Percentiles rank a stretch among this genome's conserved stretches.
These are phyloP conservation scores for Xylaria sp. DNA, from an alignment of 2,329 filamentous ascomycete species.

Conservation along the genomic window DNA sequence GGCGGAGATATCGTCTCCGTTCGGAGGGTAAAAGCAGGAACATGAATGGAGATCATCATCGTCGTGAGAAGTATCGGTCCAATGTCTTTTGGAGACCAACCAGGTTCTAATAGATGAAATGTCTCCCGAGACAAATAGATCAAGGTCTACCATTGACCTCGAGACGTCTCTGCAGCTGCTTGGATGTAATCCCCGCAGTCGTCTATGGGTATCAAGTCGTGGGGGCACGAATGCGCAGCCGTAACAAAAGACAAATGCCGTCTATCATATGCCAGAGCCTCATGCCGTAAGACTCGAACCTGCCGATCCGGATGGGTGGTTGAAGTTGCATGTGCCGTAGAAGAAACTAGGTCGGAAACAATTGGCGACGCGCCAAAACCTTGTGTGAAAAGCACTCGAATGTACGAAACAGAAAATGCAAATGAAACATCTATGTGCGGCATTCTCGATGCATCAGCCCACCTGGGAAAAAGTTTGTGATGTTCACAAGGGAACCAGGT, in stretches of 20 bases:
- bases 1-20: constrained; percentile 48
- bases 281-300: constrained; percentile 50
- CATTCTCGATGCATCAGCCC: constrained; percentile 43
- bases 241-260: constrained; percentile 53
- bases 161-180: constrained; percentile 52
- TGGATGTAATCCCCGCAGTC: constrained; percentile 46
- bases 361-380: constrained; percentile 37
- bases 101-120: constrained; percentile 48
- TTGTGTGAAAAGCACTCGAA: constrained; percentile 43
- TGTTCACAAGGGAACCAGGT: constrained; percentile 9
- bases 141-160: constrained; percentile 48
- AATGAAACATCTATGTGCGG: constrained; percentile 41
- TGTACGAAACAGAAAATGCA: constrained; percentile 37
- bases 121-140: constrained; percentile 46
- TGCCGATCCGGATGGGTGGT: constrained; percentile 50
- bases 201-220: constrained; percentile 54
- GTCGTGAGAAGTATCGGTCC: constrained; percentile 48
- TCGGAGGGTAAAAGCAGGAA: constrained; percentile 50
- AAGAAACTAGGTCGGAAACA: constrained; percentile 48
- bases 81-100: constrained; percentile 40
- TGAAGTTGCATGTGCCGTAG: constrained; percentile 49
- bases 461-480: constrained; percentile 10
- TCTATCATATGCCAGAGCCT: constrained; percentile 53
- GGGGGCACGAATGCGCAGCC: constrained; percentile 48
- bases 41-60: constrained; percentile 51